Evolutionary conservation across 306 rosid genomes (phyloP).

Genomic region (Quercus aquifolioides): DNA sequence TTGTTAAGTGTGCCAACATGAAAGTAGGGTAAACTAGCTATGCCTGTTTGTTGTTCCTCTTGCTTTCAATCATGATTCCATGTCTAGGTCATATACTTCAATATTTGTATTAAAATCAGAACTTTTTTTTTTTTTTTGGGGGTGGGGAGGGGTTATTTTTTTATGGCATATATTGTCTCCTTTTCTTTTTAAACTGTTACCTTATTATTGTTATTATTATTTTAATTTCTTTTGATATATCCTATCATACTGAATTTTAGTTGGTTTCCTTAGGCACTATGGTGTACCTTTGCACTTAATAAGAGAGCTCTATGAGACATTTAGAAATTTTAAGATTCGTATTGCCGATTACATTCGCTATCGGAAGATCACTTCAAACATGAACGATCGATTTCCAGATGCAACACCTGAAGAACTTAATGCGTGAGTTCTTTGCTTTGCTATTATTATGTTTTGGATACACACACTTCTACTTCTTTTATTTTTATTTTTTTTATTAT

Average conservation of each 20-base stretch:
- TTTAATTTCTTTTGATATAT: not conserved
- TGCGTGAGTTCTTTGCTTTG: conserved; percentile 59
- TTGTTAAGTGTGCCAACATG: not conserved
- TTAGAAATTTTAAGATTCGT: conserved; percentile 91
- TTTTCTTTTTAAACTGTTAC: not conserved
- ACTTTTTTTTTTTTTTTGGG: not conserved
- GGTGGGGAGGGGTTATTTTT: not conserved
- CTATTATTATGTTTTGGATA: conserved; percentile 4
- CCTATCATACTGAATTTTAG: conserved; percentile 14
- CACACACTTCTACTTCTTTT: not conserved
- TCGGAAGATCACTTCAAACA: conserved; percentile 95
- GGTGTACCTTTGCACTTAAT: conserved; percentile 97
- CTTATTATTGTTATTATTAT: too few relatives aligned
- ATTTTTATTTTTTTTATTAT: not conserved
- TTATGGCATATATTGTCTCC: not conserved
- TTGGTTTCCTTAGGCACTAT: conserved; percentile 56
- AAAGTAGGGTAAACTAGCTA: not conserved
- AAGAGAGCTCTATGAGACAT: conserved; percentile 97
- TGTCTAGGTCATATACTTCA: not conserved
- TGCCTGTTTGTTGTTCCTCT: not conserved
- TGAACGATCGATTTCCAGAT: conserved; percentile 97
- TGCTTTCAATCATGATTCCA: not conserved
- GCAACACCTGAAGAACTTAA: conserved; percentile 94
- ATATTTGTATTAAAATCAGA: not conserved
- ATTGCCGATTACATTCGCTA: conserved; percentile 84